Evolutionary conservation across 352 stramenopile genomes (phyloP).

Genomic region (Phytopythium litorale): DNA sequence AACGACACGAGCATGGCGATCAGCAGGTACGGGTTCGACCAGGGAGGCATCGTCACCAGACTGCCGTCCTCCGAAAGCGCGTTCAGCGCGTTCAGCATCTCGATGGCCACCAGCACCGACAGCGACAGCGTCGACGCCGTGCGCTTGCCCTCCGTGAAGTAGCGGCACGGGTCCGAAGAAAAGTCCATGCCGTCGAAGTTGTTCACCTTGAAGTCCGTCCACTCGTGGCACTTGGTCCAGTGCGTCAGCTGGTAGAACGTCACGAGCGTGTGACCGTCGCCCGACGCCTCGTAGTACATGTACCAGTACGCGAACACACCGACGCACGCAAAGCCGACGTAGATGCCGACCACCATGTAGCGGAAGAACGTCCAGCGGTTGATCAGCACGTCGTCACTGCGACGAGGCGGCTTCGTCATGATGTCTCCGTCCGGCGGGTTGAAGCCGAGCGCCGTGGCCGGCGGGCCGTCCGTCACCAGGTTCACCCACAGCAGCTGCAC

Average conservation of each 20-base stretch:
- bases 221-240: slow-evolving; percentile 90
- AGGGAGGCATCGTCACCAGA: slow-evolving; percentile 91
- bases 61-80: slow-evolving; percentile 91
- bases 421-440: slow-evolving; percentile 98
- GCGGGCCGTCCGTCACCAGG: slow-evolving; percentile 98
- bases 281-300: slow-evolving; percentile 88
- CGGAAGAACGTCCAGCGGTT: slow-evolving; percentile 97
- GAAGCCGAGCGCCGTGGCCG: slow-evolving; percentile 97
- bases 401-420: slow-evolving; percentile 95
- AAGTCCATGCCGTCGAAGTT: slow-evolving; percentile 90
- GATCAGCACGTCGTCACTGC: slow-evolving; percentile 97
- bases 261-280: slow-evolving; percentile 90
- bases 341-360: slow-evolving; percentile 96
- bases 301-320: slow-evolving; percentile 94
- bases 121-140: slow-evolving; percentile 92
- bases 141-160: slow-evolving; percentile 92
- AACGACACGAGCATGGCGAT: slow-evolving; percentile 93
- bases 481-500: slow-evolving; percentile 99
- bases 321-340: slow-evolving; percentile 90
- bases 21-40: slow-evolving; percentile 93
- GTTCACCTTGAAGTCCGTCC: slow-evolving; percentile 90
- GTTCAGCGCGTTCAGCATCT: slow-evolving; percentile 96
- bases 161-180: slow-evolving; percentile 88
- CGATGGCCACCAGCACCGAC: slow-evolving; percentile 92
- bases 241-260: slow-evolving; percentile 88